phyloP scores from a whole-genome alignment of 2,329 filamentous ascomycete genomes.

The Lecanoromycetidae sp. region DNA sequence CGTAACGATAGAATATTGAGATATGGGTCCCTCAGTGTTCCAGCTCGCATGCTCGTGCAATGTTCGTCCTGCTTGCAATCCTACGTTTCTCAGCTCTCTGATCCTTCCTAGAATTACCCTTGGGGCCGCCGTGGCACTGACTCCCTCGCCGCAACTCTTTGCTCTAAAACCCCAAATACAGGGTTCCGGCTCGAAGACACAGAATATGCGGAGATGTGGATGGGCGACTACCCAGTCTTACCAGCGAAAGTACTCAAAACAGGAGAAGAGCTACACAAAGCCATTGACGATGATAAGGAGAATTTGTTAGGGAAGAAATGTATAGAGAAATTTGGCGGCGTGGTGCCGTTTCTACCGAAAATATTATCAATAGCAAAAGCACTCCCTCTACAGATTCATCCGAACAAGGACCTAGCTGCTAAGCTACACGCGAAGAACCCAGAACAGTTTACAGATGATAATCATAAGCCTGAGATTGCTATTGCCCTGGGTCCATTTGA shows the following conservation, averaged over 20 bases:
- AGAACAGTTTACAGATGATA: slow-evolving; percentile 54
- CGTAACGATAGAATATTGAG: slow-evolving; percentile 1
- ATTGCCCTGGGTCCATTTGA: slow-evolving; percentile 60
- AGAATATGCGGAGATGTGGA: slow-evolving; percentile 61
- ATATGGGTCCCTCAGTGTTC: slow-evolving; percentile 40
- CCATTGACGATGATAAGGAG: slow-evolving; percentile 50
- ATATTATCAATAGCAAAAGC: slow-evolving; percentile 65
- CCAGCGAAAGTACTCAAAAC: slow-evolving; percentile 52
- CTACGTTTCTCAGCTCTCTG: neutral
- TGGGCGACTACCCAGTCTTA: slow-evolving; percentile 62
- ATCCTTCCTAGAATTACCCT: slow-evolving; percentile 45
- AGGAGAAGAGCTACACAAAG: slow-evolving; percentile 51
- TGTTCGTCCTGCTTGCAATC: slow-evolving; percentile 19
- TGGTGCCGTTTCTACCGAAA: slow-evolving; percentile 63
- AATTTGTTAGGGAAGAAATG: slow-evolving; percentile 52
- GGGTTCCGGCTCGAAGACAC: slow-evolving; percentile 52
- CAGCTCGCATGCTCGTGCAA: slow-evolving; percentile 45
- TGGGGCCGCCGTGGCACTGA: slow-evolving; percentile 59
- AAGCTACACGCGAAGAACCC: slow-evolving; percentile 54
- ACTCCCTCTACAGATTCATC: slow-evolving; percentile 62
- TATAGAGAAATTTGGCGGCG: slow-evolving; percentile 48
- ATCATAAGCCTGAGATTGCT: slow-evolving; percentile 73
- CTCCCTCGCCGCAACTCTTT: slow-evolving; percentile 54
- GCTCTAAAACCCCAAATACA: slow-evolving; percentile 50
- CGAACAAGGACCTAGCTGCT: slow-evolving; percentile 54